Percentiles rank a stretch among this genome's conserved stretches.
These are phyloP conservation scores for Talaromyces albobiverticillius DNA, from an alignment of 2,329 filamentous ascomycete species.

Conservation along the genomic window DNA sequence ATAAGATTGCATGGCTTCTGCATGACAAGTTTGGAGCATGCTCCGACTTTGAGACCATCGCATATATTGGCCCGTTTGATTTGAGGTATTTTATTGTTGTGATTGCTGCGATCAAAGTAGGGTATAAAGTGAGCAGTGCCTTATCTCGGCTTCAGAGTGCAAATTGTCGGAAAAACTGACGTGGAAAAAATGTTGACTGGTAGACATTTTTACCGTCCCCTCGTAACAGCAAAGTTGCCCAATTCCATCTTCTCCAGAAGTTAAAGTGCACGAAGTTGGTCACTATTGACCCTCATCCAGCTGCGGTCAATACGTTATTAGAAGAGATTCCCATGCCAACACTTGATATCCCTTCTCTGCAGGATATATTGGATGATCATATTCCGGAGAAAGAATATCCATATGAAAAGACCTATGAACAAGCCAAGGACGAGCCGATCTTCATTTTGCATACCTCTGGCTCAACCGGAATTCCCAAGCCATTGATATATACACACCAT, in stretches of 20 bases:
- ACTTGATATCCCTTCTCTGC: neutral
- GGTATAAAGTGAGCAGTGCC: conserved; percentile 6
- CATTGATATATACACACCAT: conserved; percentile 8
- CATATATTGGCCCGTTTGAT: conserved; percentile 12
- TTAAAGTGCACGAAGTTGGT: conserved; percentile 6
- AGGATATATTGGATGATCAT: neutral
- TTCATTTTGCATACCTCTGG: conserved; percentile 13
- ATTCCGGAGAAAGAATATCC: conserved; percentile 24
- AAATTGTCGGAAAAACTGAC: too few species aligned
- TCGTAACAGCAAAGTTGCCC: conserved; percentile 8
- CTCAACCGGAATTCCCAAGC: conserved; percentile 7
- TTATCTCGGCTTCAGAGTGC: neutral
- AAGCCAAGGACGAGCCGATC: conserved; percentile 33
- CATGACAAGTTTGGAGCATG: neutral
- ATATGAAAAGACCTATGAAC: conserved; percentile 34
- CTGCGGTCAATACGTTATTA: neutral
- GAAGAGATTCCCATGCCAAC: neutral
- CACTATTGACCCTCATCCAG: conserved; percentile 5
- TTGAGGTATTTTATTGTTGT: conserved; percentile 15
- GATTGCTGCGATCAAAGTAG: conserved; percentile 15
- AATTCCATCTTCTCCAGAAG: neutral
- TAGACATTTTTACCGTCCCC: conserved; percentile 9
- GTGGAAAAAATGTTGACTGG: neutral
- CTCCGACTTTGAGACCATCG: conserved; percentile 13
- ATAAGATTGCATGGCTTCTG: conserved; percentile 7